phyloP scores from a whole-genome alignment of 805 yeast genomes.

The Starmerella floricola region DNA sequence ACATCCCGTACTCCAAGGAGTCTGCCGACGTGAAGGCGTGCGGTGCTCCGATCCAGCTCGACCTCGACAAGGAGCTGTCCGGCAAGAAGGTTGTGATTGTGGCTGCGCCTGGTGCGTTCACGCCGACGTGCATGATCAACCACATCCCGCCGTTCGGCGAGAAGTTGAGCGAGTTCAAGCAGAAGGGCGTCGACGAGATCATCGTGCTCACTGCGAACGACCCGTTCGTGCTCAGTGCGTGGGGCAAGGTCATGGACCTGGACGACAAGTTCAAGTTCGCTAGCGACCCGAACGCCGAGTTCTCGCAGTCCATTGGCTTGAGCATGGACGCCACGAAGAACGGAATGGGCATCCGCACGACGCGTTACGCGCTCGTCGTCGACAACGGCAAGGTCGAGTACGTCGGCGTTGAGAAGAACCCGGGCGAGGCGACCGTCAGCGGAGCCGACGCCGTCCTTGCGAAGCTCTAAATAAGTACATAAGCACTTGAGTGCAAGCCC shows the following conservation, averaged over 20 bases:
- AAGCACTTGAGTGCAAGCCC: neutral
- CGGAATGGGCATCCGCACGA: constrained; percentile 49
- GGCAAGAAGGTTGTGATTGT: constrained; percentile 53
- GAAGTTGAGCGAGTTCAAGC: constrained; percentile 39
- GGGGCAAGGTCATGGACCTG: constrained; percentile 41
- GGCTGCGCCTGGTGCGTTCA: constrained; percentile 77
- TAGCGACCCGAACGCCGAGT: constrained; percentile 50
- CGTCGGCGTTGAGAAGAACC: constrained; percentile 37
- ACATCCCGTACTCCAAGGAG: constrained; percentile 30
- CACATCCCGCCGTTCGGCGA: constrained; percentile 59
- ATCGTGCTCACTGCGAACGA: constrained; percentile 57
- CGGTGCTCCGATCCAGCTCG: constrained; percentile 31
- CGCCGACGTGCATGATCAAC: constrained; percentile 64
- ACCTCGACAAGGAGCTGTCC: constrained; percentile 29
- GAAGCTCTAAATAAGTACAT: constrained; percentile 23
- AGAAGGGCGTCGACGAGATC: constrained; percentile 51
- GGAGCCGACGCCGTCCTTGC: constrained; percentile 36
- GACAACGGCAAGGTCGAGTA: constrained; percentile 45
- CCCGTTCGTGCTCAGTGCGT: constrained; percentile 58
- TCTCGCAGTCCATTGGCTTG: constrained; percentile 50
- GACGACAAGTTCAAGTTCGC: constrained; percentile 40
- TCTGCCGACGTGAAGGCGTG: constrained; percentile 27
- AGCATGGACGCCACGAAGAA: constrained; percentile 41
- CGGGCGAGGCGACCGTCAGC: constrained; percentile 35
- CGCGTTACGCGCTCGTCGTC: constrained; percentile 62